phyloP scores from a whole-genome alignment of 2,329 filamentous ascomycete genomes.

The Cladobotryum mycophilum region DNA sequence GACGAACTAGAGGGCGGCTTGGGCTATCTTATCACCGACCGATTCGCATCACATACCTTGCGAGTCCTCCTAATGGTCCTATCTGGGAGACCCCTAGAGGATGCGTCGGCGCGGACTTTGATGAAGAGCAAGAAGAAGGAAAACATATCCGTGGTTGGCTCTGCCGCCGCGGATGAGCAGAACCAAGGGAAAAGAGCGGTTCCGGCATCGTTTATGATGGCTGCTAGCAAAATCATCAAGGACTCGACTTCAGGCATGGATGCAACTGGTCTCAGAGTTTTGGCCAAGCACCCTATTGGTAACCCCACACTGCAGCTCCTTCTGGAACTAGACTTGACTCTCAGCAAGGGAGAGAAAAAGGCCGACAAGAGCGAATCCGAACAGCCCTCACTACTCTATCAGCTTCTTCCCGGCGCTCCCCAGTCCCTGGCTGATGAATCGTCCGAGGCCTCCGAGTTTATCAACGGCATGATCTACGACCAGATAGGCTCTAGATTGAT shows the following conservation, averaged over 20 bases:
- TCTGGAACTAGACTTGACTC: slow-evolving; percentile 74
- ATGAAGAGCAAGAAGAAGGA: slow-evolving; percentile 92
- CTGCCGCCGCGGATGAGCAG: slow-evolving; percentile 43
- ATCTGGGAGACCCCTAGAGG: slow-evolving; percentile 72
- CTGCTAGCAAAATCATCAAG: slow-evolving; percentile 73
- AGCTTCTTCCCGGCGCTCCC: slow-evolving; percentile 69
- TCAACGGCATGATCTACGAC: slow-evolving; percentile 85
- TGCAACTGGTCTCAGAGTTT: slow-evolving; percentile 69
- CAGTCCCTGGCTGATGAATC: slow-evolving; percentile 64
- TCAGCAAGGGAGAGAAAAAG: slow-evolving; percentile 51
- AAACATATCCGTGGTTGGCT: slow-evolving; percentile 58
- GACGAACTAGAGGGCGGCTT: slow-evolving; percentile 85
- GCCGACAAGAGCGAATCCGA: slow-evolving; percentile 17
- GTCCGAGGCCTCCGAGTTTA: slow-evolving; percentile 67
- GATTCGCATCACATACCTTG: slow-evolving; percentile 84
- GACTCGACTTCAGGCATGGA: slow-evolving; percentile 72
- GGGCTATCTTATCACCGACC: slow-evolving; percentile 76
- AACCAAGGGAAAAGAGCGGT: slow-evolving; percentile 49
- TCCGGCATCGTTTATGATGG: slow-evolving; percentile 69
- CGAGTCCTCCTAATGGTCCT: slow-evolving; percentile 80
- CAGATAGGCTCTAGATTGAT: slow-evolving; percentile 82
- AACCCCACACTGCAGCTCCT: slow-evolving; percentile 91
- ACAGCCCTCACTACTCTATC: slow-evolving; percentile 57
- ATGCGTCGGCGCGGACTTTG: slow-evolving; percentile 62
- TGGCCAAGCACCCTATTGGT: slow-evolving; percentile 83